Evolutionary conservation across 2,329 filamentous ascomycete species (phyloP).

Genomic region (Kalaharituber pfeilii): DNA sequence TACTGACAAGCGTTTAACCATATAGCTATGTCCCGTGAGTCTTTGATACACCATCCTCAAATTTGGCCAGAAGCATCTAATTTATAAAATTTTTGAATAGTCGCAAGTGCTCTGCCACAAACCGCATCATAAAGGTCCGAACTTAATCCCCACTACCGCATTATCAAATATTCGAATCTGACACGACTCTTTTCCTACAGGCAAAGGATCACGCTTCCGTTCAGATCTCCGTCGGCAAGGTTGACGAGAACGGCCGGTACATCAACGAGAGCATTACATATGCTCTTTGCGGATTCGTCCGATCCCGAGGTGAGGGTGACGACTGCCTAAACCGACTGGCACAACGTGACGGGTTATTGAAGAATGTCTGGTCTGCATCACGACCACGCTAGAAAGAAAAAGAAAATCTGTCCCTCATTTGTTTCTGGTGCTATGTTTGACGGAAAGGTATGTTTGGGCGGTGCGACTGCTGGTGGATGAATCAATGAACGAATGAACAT

Average conservation of each 20-base stretch:
- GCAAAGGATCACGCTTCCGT: conserved; percentile 99
- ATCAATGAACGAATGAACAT: no score
- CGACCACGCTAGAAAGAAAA: conserved; percentile 25
- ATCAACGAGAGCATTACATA: conserved; percentile 96
- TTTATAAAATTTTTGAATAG: conserved; percentile 59
- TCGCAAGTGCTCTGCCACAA: conserved; percentile 96
- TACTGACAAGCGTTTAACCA: conserved; percentile 23
- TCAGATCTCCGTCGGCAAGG: conserved; percentile 92
- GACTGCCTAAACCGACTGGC: conserved; percentile 87
- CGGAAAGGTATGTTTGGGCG: no score
- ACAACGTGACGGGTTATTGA: conserved; percentile 90
- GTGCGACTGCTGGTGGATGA: no score
- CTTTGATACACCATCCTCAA: neutral
- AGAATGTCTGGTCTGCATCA: conserved; percentile 80
- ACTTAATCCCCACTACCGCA: neutral
- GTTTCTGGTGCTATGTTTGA: neutral
- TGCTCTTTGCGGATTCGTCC: conserved; percentile 92
- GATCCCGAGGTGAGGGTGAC: conserved; percentile 94
- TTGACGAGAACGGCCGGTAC: conserved; percentile 95
- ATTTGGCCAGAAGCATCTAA: neutral
- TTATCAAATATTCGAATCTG: no score
- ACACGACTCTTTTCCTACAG: conserved; percentile 34
- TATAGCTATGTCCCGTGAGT: conserved; percentile 15
- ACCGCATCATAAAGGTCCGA: conserved; percentile 66
- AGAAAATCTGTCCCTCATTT: conserved; percentile 17